Percentiles rank a stretch among this genome's conserved stretches.
These are phyloP conservation scores for Candida ovalis DNA, from an alignment of 805 yeast genomes.

Conservation along the genomic window DNA sequence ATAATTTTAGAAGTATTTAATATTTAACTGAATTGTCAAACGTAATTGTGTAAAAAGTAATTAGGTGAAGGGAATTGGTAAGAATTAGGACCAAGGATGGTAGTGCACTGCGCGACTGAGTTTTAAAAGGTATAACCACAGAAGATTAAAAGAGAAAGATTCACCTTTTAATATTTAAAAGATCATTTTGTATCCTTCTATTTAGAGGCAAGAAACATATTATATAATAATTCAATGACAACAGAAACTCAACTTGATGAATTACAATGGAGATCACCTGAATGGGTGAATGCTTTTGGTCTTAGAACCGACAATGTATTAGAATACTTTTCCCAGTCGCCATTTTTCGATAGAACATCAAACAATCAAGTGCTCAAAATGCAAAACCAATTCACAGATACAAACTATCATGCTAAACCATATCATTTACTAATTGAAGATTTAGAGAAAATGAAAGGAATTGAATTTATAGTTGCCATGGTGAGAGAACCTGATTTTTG, in stretches of 20 bases:
- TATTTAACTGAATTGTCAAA: no score
- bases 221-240: conserved; percentile 4
- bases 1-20: no score
- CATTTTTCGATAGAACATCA: conserved; percentile 90
- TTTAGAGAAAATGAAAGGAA: conserved; percentile 74
- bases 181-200: no score
- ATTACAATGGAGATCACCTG: conserved; percentile 95
- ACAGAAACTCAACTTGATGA: conserved; percentile 60
- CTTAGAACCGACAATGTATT: conserved; percentile 84
- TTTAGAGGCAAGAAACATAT: no score
- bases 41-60: no score
- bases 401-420: conserved; percentile 32
- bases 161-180: no score
- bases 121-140: no score
- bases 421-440: conserved; percentile 39
- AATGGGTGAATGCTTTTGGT: conserved; percentile 90
- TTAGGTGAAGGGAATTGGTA: no score
- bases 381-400: conserved; percentile 83
- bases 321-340: conserved; percentile 90
- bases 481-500: conserved; percentile 89
- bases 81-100: no score
- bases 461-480: conserved; percentile 73
- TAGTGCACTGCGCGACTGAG: no score
- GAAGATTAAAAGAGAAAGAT: no score
- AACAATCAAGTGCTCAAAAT: conserved; percentile 92